Base-by-base conservation (phyloP, 164 flowering plant genomes). In the Vitis rotundifolia region DNA sequence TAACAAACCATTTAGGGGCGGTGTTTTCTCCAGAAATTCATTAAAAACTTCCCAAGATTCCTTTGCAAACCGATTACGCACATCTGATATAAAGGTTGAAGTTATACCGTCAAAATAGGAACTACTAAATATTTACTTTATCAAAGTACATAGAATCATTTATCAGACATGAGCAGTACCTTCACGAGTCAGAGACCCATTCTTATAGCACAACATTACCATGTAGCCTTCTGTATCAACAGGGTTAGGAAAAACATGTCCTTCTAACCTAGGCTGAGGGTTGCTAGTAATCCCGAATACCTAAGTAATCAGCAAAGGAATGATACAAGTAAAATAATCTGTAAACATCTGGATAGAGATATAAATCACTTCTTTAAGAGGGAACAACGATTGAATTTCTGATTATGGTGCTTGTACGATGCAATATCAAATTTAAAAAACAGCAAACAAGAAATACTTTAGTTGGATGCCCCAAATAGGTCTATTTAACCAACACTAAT, bases 111-210 rank as follows among this genome's bases (percentile, higher is more conserved):
- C 44, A 73, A 37, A 47, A 56, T 13, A 37, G 51, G 18, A 66
- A 66, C 12, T 18, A 49, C 6, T 8, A 53, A 59, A 48, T n/a
- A 50, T 22, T 22, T 22, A 12, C 56, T 11, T 26, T n/a, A 13
- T 18, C 47, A 19, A 37, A 70, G 14, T 9, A 31, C n/a, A 66
- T 7, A 54, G 15, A 44, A 13, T 61, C 15, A 44, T n/a, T 75
- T 9, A 49, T 49, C 16, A 28, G 19, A 22, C 52, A 1, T 12
- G 15, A 1, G 47, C 11, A 16, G 11, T 76, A 93, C 99, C 98
- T 95, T 93, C 99, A 68, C 99, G 96, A 57, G 95, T 90, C 18
- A 95, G 77, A 67, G 99, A 95, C 9, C 95, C 98, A 79, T 95
- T 95, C 80, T 95, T 95, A 72, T 93, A 93, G 69, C 70, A 73